Conservation (phyloP, 495 filamentous ascomycete genomes). For the Tuber umbilicatum region DNA sequence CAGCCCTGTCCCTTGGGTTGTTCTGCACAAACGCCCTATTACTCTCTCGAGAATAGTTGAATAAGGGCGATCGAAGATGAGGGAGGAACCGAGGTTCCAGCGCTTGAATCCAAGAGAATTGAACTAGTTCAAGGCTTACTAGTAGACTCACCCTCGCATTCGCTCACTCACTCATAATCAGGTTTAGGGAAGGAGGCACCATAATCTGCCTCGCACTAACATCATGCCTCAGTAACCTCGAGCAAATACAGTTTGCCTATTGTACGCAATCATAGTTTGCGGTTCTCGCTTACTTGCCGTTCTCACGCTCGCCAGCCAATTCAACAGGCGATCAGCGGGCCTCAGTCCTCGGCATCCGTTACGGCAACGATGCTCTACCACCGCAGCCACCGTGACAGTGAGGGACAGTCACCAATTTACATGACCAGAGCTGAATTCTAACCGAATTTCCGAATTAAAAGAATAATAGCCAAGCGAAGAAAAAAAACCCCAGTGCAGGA, state of each 20-base stretch:
- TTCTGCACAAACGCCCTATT: conserved; percentile 2
- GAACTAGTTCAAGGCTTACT: neutral
- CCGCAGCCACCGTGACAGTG: neutral
- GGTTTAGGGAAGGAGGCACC: neutral
- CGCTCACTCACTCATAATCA: neutral
- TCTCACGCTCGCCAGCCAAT: neutral
- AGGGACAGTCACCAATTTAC: neutral
- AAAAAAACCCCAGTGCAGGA: neutral
- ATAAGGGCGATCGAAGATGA: neutral
- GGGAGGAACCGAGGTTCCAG: neutral
- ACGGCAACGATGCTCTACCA: neutral
- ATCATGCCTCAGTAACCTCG: neutral
- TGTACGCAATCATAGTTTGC: neutral
- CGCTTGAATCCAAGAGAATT: neutral
- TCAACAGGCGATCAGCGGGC: neutral
- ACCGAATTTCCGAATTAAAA: neutral
- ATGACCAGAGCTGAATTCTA: neutral
- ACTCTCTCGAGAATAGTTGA: neutral
- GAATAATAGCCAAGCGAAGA: neutral
- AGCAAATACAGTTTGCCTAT: neutral
- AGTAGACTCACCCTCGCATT: neutral
- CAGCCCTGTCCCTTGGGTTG: neutral
- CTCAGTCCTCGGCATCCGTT: neutral
- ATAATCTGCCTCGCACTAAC: neutral
- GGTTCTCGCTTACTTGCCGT: neutral